Evolutionary conservation across 202 grass and related monocot species (phyloP), one percentile per base, ranked within the genome.

Genomic region (Eragrostis tef): DNA sequence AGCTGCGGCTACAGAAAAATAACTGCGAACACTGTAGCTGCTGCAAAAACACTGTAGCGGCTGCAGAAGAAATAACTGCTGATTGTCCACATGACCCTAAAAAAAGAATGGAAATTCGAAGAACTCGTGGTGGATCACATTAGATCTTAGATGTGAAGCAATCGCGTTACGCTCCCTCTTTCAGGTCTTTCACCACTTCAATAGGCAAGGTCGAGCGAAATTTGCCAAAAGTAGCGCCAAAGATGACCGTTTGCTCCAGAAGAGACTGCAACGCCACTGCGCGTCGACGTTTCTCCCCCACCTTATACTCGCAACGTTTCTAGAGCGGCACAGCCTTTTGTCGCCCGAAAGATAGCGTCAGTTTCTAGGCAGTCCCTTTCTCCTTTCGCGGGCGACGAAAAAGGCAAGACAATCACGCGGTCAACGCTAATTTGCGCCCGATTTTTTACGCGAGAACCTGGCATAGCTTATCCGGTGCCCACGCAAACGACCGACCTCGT

Each of bases 201-300:
- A 43, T n/a, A 9, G 21, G 25, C 63, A 70, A 45, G 48, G 3
- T 61, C 52, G 15, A 29, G 4, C 12, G 19, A 64, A 52, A 45
- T 19, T 81, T 50, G 0, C 67, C 69, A 27, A 27, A 89, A 79
- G 72, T 72, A 27, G 75, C 44, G 26, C 71, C 71, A 74, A 67
- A 10, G 26, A 78, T 47, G 46, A 34, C 62, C 7, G 76, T 73
- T 85, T 52, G 49, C 83, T 81, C 31, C 6, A 21, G 51, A 74
- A 74, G 60, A 81, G 79, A 12, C 41, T 19, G 21, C 21, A 48
- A 27, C 78, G 78, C 54, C 26, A n/a, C 63, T 43, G 56, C 3
- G 53, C 20, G 53, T n/a, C 57, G 13, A 49, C 47, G 47, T 52
- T 52, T 52, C 34, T 21, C 17, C 21, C 53, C 52, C n/a, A 22